Evolutionary conservation across 2,329 filamentous ascomycete genomes (phyloP).

Genomic region (Phialophora expanda): DNA sequence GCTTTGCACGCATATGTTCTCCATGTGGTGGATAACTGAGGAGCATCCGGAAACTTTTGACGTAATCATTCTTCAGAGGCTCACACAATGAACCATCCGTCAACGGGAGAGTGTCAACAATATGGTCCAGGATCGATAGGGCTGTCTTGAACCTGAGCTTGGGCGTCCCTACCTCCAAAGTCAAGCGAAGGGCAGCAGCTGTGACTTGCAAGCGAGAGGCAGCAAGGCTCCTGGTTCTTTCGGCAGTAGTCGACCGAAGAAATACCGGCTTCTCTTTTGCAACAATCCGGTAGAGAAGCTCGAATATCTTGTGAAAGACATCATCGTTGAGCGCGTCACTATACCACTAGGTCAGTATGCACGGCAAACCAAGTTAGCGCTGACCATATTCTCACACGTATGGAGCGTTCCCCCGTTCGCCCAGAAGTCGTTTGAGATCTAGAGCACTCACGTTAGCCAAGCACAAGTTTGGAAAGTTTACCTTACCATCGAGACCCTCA

Average conservation of each 20-base stretch:
- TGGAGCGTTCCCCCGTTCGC: constrained; percentile 52
- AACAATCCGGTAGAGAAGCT: constrained; percentile 76
- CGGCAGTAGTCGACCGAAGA: constrained; percentile 58
- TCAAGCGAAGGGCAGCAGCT: constrained; percentile 72
- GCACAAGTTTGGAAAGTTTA: constrained; percentile 3
- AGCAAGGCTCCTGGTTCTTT: constrained; percentile 56
- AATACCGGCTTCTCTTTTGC: constrained; percentile 71
- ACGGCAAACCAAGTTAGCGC: neutral
- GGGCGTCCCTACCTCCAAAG: constrained; percentile 70
- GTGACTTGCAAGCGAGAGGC: constrained; percentile 68
- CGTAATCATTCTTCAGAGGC: constrained; percentile 75
- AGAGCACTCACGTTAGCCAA: constrained; percentile 31
- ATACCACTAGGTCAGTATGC: constrained; percentile 5
- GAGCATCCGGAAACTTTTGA: constrained; percentile 73
- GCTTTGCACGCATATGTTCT: constrained; percentile 72
- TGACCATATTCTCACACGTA: constrained; percentile 16
- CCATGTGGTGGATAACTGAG: constrained; percentile 76
- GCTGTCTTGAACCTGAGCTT: constrained; percentile 77
- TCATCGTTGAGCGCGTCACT: constrained; percentile 67
- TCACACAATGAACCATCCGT: constrained; percentile 66
- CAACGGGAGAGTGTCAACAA: constrained; percentile 73
- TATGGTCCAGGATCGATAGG: constrained; percentile 78
- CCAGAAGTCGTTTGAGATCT: constrained; percentile 63
- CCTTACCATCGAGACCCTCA: constrained; percentile 57
- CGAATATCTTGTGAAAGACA: constrained; percentile 79